phyloP scores from a whole-genome alignment of 1,284 basidiomycete species.

The Trichosporon faecale region DNA sequence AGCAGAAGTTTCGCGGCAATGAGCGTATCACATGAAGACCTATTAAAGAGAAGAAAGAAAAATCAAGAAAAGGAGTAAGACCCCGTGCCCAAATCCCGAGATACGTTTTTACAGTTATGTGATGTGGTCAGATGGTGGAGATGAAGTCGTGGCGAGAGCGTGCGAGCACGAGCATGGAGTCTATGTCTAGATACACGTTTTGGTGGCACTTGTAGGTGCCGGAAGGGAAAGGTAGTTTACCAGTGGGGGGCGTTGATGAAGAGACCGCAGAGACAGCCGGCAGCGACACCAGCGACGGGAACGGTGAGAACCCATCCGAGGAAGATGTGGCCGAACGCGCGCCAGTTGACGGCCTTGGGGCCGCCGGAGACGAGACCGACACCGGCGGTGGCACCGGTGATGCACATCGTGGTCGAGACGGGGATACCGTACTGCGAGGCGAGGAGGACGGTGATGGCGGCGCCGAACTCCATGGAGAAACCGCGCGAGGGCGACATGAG shows the following conservation, averaged over 20 bases:
- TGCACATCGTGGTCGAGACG: constrained; percentile 52
- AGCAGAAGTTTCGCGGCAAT: neutral
- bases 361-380: constrained; percentile 51
- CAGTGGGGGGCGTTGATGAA: constrained; percentile 51
- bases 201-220: neutral
- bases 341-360: constrained; percentile 50
- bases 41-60: neutral
- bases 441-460: constrained; percentile 54
- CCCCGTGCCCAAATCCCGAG: neutral
- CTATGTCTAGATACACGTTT: neutral
- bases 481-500: constrained; percentile 55
- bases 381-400: constrained; percentile 46
- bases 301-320: constrained; percentile 53
- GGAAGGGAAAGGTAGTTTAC: constrained; percentile 3
- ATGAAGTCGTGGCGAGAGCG: neutral
- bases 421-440: constrained; percentile 52
- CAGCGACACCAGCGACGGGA: constrained; percentile 50
- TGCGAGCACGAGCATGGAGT: neutral
- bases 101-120: neutral
- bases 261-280: constrained; percentile 51
- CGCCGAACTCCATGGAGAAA: constrained; percentile 56
- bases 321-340: constrained; percentile 44
- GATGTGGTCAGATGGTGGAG: neutral
- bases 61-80: neutral
- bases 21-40: constrained; percentile 8